Percentiles rank a stretch among this genome's conserved stretches.
Evolutionary conservation across 2,329 filamentous ascomycete species (phyloP).

Genomic region (Setomelanomma holmii): DNA sequence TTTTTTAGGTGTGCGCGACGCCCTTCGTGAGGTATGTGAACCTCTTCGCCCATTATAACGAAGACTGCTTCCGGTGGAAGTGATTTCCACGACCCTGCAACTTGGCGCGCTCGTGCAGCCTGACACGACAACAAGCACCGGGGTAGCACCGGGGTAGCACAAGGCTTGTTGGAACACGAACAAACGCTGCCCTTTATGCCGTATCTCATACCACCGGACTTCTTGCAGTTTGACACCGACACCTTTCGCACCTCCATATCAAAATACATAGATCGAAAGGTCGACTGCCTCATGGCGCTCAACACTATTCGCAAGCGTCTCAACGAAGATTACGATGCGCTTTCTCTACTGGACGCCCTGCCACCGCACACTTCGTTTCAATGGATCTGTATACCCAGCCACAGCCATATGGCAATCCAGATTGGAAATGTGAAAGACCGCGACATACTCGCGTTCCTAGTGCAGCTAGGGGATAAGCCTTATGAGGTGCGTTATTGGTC

Average conservation of each 20-base stretch:
- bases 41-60: too few species aligned
- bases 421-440: slow-evolving; percentile 2
- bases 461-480: slow-evolving; percentile 6
- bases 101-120: too few species aligned
- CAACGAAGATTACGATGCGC: slow-evolving; percentile 4
- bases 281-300: slow-evolving; percentile 6
- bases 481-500: slow-evolving; percentile 12
- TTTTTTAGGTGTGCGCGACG: background rate
- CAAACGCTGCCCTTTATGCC: background rate
- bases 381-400: slow-evolving; percentile 6
- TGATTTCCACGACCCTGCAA: too few species aligned
- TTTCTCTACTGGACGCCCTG: slow-evolving; percentile 6
- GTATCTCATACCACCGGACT: background rate
- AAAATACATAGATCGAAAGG: background rate
- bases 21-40: background rate
- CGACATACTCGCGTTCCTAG: slow-evolving; percentile 13
- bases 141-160: background rate
- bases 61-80: too few species aligned
- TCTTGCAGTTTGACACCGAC: background rate
- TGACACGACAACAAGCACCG: background rate
- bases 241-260: background rate
- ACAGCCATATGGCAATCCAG: background rate
- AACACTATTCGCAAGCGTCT: slow-evolving; percentile 4
- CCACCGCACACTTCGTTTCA: slow-evolving; percentile 9
- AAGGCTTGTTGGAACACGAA: background rate